Conservation (phyloP, 2,329 filamentous ascomycete genomes). For the Albifimbria verrucaria region DNA sequence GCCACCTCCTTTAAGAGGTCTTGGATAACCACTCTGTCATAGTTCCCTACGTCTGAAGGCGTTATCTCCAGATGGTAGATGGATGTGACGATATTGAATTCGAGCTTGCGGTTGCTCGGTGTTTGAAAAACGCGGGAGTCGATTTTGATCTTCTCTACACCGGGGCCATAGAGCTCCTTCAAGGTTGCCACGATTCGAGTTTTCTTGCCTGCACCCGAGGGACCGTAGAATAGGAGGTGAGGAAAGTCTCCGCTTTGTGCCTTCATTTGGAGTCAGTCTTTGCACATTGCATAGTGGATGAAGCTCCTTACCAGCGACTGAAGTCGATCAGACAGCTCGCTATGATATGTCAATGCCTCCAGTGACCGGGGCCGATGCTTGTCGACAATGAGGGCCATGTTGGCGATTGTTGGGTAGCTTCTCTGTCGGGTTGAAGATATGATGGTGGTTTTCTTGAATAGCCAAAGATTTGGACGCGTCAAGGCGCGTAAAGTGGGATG, state of each 20-base stretch:
- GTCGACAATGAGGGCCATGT: conserved; percentile 68
- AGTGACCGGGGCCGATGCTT: conserved; percentile 72
- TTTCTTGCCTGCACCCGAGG: conserved; percentile 96
- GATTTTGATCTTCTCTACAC: conserved; percentile 99
- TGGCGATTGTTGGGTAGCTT: conserved; percentile 10
- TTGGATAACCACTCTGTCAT: conserved; percentile 93
- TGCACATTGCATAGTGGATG: not conserved
- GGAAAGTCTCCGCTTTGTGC: conserved; percentile 97
- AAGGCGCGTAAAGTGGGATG: conserved; percentile 34
- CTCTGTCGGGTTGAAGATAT: conserved; percentile 10
- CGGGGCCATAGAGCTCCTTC: conserved; percentile 90
- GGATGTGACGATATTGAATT: conserved; percentile 98
- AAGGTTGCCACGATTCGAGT: conserved; percentile 93
- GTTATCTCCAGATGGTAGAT: conserved; percentile 99
- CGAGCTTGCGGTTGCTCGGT: conserved; percentile 90
- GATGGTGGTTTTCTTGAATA: conserved; percentile 21
- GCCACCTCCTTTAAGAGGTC: conserved; percentile 96
- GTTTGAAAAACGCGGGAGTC: conserved; percentile 97
- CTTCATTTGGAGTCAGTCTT: conserved; percentile 41
- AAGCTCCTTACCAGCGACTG: conserved; percentile 68
- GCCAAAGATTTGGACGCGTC: conserved; percentile 25
- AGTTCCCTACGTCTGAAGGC: conserved; percentile 92
- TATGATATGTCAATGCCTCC: conserved; percentile 79
- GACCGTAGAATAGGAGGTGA: conserved; percentile 94
- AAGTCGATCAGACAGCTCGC: conserved; percentile 82